Conservation (phyloP, 352 stramenopile genomes). For the Hyaloperonospora arabidopsidis region DNA sequence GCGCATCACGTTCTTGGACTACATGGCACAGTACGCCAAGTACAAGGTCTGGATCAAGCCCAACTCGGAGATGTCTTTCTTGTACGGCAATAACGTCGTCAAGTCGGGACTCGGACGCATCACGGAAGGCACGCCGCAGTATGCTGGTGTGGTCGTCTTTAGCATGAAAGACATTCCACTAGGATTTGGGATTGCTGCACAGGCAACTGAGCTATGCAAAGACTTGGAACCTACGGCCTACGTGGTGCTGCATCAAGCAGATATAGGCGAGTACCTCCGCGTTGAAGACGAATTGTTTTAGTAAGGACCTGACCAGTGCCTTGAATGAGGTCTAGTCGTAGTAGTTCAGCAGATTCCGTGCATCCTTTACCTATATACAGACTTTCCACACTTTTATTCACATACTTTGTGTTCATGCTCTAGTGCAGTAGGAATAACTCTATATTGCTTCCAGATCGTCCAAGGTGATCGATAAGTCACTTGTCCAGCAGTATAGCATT, state of each 20-base stretch:
- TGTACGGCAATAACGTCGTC: constrained; percentile 99
- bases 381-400: constrained; percentile 28
- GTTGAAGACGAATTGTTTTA: constrained; percentile 98
- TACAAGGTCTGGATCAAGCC: constrained; percentile 99
- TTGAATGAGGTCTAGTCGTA: background rate
- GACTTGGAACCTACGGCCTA: constrained; percentile 94
- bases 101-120: constrained; percentile 97
- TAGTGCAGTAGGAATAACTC: constrained; percentile 13
- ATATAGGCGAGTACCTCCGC: constrained; percentile 98
- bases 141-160: constrained; percentile 97
- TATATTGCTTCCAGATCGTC: constrained; percentile 22
- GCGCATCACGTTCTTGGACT: constrained; percentile 98
- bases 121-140: constrained; percentile 96
- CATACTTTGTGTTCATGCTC: constrained; percentile 1
- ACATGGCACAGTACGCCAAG: constrained; percentile 97
- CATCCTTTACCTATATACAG: constrained; percentile 39
- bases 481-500: constrained; percentile 40
- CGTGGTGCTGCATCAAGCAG: constrained; percentile 97
- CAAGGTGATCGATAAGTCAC: constrained; percentile 10
- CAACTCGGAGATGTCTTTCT: constrained; percentile 98
- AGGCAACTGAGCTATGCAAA: constrained; percentile 93
- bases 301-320: constrained; percentile 15
- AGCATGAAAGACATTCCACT: constrained; percentile 98
- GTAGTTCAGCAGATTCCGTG: constrained; percentile 8
- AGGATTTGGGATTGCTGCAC: constrained; percentile 96